Conservation (phyloP, 352 stramenopile species). For the Phytophthora meadii region DNA sequence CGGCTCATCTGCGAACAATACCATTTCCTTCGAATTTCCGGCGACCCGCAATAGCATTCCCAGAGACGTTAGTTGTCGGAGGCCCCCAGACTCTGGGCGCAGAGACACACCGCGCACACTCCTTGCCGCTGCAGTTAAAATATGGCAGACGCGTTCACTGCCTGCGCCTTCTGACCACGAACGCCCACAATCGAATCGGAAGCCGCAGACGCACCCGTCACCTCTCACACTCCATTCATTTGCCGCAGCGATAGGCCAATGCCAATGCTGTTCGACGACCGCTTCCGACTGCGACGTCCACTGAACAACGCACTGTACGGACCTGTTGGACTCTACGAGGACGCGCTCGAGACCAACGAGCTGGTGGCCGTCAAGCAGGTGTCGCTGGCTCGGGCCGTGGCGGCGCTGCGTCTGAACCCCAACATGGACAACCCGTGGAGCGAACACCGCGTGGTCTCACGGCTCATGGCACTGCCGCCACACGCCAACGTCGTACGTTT, state of each 20-base stretch:
- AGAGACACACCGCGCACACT: no score
- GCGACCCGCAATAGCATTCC: background rate
- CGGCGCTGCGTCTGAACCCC: conserved; percentile 27
- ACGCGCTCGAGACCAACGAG: conserved; percentile 29
- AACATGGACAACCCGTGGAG: conserved; percentile 57
- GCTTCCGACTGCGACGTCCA: conserved; percentile 14
- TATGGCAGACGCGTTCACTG: background rate
- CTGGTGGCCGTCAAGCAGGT: conserved; percentile 63
- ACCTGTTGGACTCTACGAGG: conserved; percentile 51
- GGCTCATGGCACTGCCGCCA: conserved; percentile 29
- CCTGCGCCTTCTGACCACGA: background rate
- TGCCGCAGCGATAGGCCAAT: background rate
- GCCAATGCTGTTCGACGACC: conserved; percentile 15
- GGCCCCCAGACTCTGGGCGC: no score
- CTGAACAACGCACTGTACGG: conserved; percentile 51
- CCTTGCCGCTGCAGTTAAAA: background rate
- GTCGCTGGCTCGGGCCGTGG: conserved; percentile 34
- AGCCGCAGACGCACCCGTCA: background rate
- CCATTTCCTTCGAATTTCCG: background rate
- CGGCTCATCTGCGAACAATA: background rate
- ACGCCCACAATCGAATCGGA: conserved; percentile 4
- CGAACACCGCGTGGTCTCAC: conserved; percentile 38
- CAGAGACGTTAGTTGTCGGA: background rate
- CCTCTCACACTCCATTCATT: background rate
- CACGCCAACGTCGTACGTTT: conserved; percentile 59